Percentiles rank a stretch among this genome's conserved stretches.
Conservation (phyloP, 129 eudicot genomes). For the Deinandra increscens region DNA sequence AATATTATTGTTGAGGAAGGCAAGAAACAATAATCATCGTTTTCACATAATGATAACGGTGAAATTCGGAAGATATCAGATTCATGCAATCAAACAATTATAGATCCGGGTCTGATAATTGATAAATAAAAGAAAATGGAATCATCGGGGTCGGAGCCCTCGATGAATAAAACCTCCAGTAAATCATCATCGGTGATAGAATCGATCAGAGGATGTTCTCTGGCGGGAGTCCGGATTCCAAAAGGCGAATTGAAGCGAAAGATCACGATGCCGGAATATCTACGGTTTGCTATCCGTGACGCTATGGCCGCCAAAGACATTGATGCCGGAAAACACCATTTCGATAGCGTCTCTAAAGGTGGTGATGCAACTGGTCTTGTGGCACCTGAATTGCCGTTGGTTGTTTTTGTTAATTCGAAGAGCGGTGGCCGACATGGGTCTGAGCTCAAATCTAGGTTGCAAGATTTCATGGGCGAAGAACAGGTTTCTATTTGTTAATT, state of each 20-base stretch:
- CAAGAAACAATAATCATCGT: neutral
- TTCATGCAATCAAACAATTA: neutral
- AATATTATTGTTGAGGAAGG: neutral
- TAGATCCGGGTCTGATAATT: neutral
- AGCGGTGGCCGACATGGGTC: constrained; percentile 79
- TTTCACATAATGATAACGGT: neutral
- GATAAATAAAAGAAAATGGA: constrained; percentile 24
- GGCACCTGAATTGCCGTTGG: constrained; percentile 54
- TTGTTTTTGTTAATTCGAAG: constrained; percentile 64
- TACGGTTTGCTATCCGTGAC: constrained; percentile 51
- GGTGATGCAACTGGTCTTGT: constrained; percentile 17
- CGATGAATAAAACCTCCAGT: constrained; percentile 29
- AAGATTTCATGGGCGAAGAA: constrained; percentile 63
- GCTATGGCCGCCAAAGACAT: constrained; percentile 49
- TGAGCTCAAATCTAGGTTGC: constrained; percentile 45
- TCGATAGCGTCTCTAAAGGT: neutral
- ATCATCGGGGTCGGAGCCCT: constrained; percentile 29
- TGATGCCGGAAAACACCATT: constrained; percentile 35
- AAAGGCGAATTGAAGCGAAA: constrained; percentile 47
- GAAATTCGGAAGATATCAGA: neutral
- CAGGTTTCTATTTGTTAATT: constrained; percentile 46
- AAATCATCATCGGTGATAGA: constrained; percentile 69
- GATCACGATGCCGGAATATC: constrained; percentile 55
- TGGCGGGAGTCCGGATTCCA: constrained; percentile 38
- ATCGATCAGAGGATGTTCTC: constrained; percentile 53